Conservation (phyloP, 2,329 filamentous ascomycete genomes). For the Lecanosticta acicola region DNA sequence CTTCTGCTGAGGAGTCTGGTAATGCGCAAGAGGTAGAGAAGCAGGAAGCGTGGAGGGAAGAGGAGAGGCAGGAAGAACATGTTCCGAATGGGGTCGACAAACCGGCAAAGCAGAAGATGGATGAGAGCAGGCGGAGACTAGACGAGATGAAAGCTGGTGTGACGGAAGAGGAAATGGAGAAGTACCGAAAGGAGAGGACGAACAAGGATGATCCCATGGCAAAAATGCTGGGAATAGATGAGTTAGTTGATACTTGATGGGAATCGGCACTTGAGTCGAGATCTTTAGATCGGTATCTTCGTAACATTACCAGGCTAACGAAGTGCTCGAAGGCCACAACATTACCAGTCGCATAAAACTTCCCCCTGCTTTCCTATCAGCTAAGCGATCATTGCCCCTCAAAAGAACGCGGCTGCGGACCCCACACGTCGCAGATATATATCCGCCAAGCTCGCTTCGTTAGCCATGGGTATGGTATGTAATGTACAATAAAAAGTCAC, state of each 20-base stretch:
- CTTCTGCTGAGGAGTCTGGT: slow-evolving; percentile 20
- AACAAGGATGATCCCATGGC: slow-evolving; percentile 84
- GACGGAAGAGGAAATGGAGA: slow-evolving; percentile 78
- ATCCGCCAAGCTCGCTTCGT: neutral
- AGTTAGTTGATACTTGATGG: slow-evolving; percentile 46
- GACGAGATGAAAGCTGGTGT: slow-evolving; percentile 74
- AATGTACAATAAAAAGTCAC: no score
- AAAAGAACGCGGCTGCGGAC: no score
- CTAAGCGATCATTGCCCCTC: no score
- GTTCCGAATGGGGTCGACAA: slow-evolving; percentile 41
- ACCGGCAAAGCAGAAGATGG: slow-evolving; percentile 38
- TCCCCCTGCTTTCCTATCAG: no score
- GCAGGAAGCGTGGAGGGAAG: slow-evolving; percentile 40
- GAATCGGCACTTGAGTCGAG: neutral
- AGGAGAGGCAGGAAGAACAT: slow-evolving; percentile 37
- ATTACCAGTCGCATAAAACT: no score
- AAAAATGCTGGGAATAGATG: slow-evolving; percentile 67
- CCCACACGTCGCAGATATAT: neutral
- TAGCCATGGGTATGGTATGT: no score
- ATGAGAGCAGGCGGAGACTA: slow-evolving; percentile 62
- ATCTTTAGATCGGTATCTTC: neutral
- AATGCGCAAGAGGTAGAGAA: slow-evolving; percentile 33
- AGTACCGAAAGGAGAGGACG: slow-evolving; percentile 70
- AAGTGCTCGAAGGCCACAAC: slow-evolving; percentile 3
- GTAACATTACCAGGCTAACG: neutral